phyloP scores from a whole-genome alignment of 1,284 basidiomycete genomes.

The Boletus subluridellus region DNA sequence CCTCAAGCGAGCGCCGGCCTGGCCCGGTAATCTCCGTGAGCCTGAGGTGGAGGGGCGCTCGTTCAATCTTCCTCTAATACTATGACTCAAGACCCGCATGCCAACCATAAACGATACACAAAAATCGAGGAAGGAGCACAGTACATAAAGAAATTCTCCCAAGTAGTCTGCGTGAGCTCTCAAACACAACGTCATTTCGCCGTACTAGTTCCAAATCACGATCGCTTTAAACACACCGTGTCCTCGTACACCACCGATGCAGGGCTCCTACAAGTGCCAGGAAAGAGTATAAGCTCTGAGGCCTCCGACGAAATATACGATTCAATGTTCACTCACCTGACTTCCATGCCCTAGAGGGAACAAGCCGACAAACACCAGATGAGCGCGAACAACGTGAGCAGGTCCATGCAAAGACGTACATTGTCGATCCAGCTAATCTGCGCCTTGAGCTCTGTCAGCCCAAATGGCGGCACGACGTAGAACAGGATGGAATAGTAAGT shows the following conservation, averaged over 20 bases:
- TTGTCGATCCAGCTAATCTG: conserved; percentile 43
- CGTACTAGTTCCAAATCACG: not conserved
- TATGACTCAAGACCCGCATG: not conserved
- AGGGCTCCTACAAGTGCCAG: conserved; percentile 30
- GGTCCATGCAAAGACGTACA: conserved; percentile 20
- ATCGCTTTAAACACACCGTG: conserved; percentile 4
- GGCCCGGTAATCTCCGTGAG: not conserved
- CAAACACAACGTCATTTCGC: not conserved
- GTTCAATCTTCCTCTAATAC: too few relatives aligned
- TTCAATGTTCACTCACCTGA: conserved; percentile 25
- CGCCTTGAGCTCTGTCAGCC: conserved; percentile 44
- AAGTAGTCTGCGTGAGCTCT: not conserved
- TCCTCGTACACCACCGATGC: conserved; percentile 40
- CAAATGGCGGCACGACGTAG: conserved; percentile 41
- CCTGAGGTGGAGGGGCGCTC: too few relatives aligned
- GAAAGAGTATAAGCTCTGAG: not conserved
- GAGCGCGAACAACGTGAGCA: not conserved
- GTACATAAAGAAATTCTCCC: not conserved
- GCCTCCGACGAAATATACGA: not conserved
- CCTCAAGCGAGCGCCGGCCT: not conserved
- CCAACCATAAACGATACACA: not conserved
- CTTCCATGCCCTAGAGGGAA: conserved; percentile 22
- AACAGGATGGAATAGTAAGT: conserved; percentile 36
- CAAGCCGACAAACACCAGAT: not conserved
- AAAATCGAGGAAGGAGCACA: not conserved